Evolutionary conservation across 2,329 filamentous ascomycete genomes (phyloP).

Genomic region (Purpureocillium lavendulum): DNA sequence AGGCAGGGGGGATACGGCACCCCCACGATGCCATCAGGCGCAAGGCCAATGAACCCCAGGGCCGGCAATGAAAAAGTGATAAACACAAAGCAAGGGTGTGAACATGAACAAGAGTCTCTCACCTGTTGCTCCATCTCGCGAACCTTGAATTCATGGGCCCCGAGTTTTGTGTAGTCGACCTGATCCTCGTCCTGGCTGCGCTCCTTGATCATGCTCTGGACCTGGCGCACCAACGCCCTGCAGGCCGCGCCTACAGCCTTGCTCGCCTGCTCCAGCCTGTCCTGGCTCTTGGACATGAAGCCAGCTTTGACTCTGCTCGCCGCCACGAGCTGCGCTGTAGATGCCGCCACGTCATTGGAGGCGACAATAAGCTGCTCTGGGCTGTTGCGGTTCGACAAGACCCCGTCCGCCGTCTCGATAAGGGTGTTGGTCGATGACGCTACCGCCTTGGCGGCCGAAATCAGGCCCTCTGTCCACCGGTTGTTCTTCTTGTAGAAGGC

Average conservation of each 20-base stretch:
- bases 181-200: constrained; percentile 73
- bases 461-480: constrained; percentile 95
- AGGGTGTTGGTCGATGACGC: constrained; percentile 88
- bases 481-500: constrained; percentile 99
- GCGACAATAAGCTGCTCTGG: constrained; percentile 97
- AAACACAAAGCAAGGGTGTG: too few species aligned
- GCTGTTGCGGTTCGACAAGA: constrained; percentile 83
- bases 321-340: constrained; percentile 91
- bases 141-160: constrained; percentile 95
- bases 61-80: too few species aligned
- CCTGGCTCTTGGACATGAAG: constrained; percentile 97
- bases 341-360: constrained; percentile 92
- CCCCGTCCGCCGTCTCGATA: constrained; percentile 96
- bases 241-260: constrained; percentile 91
- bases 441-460: constrained; percentile 94
- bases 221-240: constrained; percentile 79
- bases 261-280: constrained; percentile 79
- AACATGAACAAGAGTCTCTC: too few species aligned
- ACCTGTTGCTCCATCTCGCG: constrained; percentile 99
- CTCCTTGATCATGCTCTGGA: constrained; percentile 89
- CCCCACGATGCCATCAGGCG: too few species aligned
- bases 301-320: constrained; percentile 93
- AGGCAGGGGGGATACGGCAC: too few species aligned
- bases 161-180: constrained; percentile 82
- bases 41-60: too few species aligned